A percentile compares a stretch with the other conserved stretches of the same genome.
Conservation (phyloP, 1,284 basidiomycete species). For the Neotropicomus parvogracilis region DNA sequence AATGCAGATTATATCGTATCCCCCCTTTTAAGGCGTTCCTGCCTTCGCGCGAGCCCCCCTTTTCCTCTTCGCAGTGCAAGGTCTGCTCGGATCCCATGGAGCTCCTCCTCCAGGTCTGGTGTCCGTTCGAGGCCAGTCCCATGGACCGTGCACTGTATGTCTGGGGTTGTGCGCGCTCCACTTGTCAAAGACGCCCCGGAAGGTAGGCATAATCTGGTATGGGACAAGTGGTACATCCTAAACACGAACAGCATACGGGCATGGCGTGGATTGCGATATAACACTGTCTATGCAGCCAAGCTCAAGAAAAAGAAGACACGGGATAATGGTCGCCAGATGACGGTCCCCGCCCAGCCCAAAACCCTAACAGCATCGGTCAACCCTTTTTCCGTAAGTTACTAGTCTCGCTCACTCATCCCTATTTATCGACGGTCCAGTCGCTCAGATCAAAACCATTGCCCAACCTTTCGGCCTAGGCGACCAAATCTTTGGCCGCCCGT, state of each 20-base stretch:
- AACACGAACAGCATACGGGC: constrained; percentile 59
- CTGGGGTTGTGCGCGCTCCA: constrained; percentile 67
- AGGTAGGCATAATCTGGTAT: constrained; percentile 49
- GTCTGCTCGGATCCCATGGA: constrained; percentile 70
- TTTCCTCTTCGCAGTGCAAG: constrained; percentile 63
- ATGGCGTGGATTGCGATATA: constrained; percentile 70
- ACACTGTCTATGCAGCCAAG: constrained; percentile 68
- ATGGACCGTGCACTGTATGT: constrained; percentile 78
- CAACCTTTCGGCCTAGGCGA: constrained; percentile 49
- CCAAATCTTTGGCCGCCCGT: constrained; percentile 54
- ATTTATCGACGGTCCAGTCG: background rate
- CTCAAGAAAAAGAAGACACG: constrained; percentile 45
- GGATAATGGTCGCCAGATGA: constrained; percentile 38
- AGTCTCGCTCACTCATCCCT: background rate
- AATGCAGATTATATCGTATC: constrained; percentile 31
- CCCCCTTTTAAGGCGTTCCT: constrained; percentile 51
- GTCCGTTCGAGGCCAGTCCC: constrained; percentile 76
- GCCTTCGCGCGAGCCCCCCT: constrained; percentile 49
- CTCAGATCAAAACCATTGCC: constrained; percentile 21
- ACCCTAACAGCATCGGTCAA: constrained; percentile 45
- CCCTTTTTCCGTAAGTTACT: constrained; percentile 69
- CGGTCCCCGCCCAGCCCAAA: constrained; percentile 31
- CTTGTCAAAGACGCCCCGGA: constrained; percentile 69
- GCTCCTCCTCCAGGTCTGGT: constrained; percentile 80
- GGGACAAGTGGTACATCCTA: constrained; percentile 11